phyloP scores from a whole-genome alignment of 768 basidiomycete species.

The Sutorius australiensis region DNA sequence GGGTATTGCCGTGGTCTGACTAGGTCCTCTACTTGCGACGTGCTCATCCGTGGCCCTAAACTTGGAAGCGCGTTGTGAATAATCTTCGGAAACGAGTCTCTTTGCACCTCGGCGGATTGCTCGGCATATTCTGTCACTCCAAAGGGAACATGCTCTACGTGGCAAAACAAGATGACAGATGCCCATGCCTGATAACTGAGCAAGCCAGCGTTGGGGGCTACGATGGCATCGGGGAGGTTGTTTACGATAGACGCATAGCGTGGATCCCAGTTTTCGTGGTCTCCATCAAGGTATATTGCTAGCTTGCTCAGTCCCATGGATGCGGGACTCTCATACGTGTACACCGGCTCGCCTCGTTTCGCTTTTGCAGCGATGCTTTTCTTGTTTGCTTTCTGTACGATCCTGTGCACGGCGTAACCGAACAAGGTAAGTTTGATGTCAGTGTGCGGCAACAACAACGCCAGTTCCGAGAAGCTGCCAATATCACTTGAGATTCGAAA shows the following conservation, averaged over 20 bases:
- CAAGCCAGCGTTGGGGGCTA: constrained; percentile 41
- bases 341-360: constrained; percentile 28
- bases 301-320: constrained; percentile 38
- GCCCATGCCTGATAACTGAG: constrained; percentile 37
- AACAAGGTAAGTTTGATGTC: constrained; percentile 43
- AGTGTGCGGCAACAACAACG: constrained; percentile 41
- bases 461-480: constrained; percentile 43
- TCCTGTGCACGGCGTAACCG: constrained; percentile 31
- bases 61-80: constrained; percentile 24
- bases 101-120: constrained; percentile 33
- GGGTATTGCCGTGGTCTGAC: constrained; percentile 26
- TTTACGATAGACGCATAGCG: constrained; percentile 16
- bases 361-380: constrained; percentile 32
- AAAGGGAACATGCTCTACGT: constrained; percentile 28
- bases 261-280: constrained; percentile 26
- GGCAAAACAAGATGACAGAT: constrained; percentile 32
- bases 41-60: constrained; percentile 23
- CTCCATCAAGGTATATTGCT: constrained; percentile 34
- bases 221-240: constrained; percentile 38
- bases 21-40: constrained; percentile 20
- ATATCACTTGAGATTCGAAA: not conserved
- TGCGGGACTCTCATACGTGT: constrained; percentile 35
- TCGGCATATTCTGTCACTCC: constrained; percentile 37
- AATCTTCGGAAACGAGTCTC: constrained; percentile 29
- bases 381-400: constrained; percentile 32